Base-by-base conservation (phyloP, 2,329 filamentous ascomycete species). In the Elsinoe arachidis region DNA sequence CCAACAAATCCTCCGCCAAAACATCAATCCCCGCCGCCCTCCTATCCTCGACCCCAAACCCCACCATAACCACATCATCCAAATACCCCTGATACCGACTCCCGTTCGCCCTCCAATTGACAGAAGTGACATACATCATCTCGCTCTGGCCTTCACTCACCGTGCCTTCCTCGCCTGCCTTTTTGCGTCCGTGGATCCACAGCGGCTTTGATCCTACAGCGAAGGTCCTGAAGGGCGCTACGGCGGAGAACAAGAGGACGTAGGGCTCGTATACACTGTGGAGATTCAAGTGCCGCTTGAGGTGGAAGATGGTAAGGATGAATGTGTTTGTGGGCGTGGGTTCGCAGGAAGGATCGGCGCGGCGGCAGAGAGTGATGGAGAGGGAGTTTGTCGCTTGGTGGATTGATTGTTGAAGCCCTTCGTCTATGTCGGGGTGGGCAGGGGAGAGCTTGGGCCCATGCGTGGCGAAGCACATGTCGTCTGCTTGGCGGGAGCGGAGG, bases 351-450 rank as follows among this genome's bases (percentile, higher is more conserved):
- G 68, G 62, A 43, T 83, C 79, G 1, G 68, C 61, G 1, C 77
- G 73, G 7, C 69, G 68, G 68, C 81, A 84, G 55, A 82, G 69
- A 2, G 80, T 83, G 37, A 84, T 67, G 1, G 74, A 67, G 0
- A 84, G 70, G 1, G 79, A 80, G 65, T 84, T 84, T 17, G 80
- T 83, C 5, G 81, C 77, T 65, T 84, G 81, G 63, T 84, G 81
- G 30, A 83, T 75, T 0, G 73, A 77, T 64, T 80, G 77, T 19
- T 72, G 60, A n/a, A n/a, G n/a, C 2, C 70, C 59, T 0, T 72
- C 54, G 0, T 63, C 60, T 0, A 64, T 63, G 0, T 73, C 55
- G 11, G 26, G 26, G 26, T 4, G 9, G 26, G 26, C 26, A 7
- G 26, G 26, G 26, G 26, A 7, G 5, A 9, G 26, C 26, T 65